Conservation (phyloP, 1,139 yeast species). For the Kluyveromyces sp. region DNA sequence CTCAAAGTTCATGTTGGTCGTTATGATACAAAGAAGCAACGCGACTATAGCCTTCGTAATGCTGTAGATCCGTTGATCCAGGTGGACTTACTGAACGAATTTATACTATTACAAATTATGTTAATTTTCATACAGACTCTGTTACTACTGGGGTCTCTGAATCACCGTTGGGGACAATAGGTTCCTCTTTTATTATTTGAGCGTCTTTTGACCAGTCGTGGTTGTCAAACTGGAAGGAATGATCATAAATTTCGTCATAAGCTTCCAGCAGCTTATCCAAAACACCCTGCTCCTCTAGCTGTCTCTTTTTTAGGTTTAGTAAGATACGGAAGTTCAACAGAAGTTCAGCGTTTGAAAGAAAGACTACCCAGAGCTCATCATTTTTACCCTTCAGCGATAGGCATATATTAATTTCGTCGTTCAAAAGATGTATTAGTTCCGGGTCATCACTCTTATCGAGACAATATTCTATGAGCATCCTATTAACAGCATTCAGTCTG, state of each 20-base stretch:
- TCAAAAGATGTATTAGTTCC: constrained; percentile 22
- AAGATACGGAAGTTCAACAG: constrained; percentile 23
- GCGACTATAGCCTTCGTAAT: no score
- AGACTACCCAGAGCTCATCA: constrained; percentile 25
- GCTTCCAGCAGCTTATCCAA: constrained; percentile 20
- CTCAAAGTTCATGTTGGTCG: no score
- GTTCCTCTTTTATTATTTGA: constrained; percentile 1
- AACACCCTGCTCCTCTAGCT: constrained; percentile 18
- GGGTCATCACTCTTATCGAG: constrained; percentile 10
- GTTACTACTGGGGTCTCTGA: not conserved
- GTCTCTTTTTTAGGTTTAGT: constrained; percentile 20
- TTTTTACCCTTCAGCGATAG: constrained; percentile 21
- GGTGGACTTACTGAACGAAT: no score
- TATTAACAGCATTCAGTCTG: constrained; percentile 23
- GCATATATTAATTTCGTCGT: constrained; percentile 27
- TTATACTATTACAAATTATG: not conserved
- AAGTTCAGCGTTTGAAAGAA: constrained; percentile 25
- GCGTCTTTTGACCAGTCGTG: constrained; percentile 16
- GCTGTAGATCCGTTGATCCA: no score
- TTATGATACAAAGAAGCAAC: no score
- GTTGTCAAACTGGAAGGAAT: constrained; percentile 18
- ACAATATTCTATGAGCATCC: constrained; percentile 15
- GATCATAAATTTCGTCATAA: constrained; percentile 18
- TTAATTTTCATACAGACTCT: not conserved
- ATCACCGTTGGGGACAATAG: not conserved